Percentiles rank a stretch among this genome's conserved stretches.
phyloP scores from a whole-genome alignment of 768 basidiomycete species.

The Boletus rufocinnamomeus region DNA sequence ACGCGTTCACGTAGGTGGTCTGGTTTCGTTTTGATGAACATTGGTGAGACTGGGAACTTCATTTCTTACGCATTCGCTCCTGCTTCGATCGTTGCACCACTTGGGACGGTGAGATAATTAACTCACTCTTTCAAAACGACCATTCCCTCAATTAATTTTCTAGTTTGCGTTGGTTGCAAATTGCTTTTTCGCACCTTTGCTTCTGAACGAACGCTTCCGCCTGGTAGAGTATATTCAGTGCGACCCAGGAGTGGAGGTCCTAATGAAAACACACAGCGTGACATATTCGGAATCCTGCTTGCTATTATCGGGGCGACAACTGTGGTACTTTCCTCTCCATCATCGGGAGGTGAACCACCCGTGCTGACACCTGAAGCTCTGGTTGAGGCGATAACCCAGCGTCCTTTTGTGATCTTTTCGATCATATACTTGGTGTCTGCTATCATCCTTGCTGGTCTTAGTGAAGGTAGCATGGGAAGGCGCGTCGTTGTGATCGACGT shows the following conservation, averaged over 20 bases:
- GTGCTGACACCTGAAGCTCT: constrained; percentile 68
- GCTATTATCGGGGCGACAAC: constrained; percentile 89
- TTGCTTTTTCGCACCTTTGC: constrained; percentile 87
- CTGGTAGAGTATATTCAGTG: constrained; percentile 46
- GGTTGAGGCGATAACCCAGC: constrained; percentile 65
- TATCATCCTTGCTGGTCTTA: constrained; percentile 62
- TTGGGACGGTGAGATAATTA: constrained; percentile 76
- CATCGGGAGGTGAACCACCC: constrained; percentile 58
- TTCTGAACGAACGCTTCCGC: constrained; percentile 82
- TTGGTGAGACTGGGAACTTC: constrained; percentile 92
- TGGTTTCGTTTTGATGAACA: constrained; percentile 85
- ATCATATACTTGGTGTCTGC: constrained; percentile 59
- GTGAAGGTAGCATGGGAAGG: constrained; percentile 61
- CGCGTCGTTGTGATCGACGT: constrained; percentile 82
- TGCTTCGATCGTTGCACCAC: constrained; percentile 89
- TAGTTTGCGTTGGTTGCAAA: constrained; percentile 94
- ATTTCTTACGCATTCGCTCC: constrained; percentile 89
- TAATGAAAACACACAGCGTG: constrained; percentile 50
- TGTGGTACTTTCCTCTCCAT: constrained; percentile 81
- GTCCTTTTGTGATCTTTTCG: constrained; percentile 76
- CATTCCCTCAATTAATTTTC: background rate
- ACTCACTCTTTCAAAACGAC: background rate
- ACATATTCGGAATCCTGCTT: constrained; percentile 74
- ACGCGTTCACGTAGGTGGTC: constrained; percentile 64
- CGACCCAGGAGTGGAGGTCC: constrained; percentile 5